A percentile compares a stretch with the other conserved stretches of the same genome.
These are phyloP conservation scores for Tetradesmus lagerheimii DNA, from an alignment of 139 green algal species.

Conservation along the genomic window DNA sequence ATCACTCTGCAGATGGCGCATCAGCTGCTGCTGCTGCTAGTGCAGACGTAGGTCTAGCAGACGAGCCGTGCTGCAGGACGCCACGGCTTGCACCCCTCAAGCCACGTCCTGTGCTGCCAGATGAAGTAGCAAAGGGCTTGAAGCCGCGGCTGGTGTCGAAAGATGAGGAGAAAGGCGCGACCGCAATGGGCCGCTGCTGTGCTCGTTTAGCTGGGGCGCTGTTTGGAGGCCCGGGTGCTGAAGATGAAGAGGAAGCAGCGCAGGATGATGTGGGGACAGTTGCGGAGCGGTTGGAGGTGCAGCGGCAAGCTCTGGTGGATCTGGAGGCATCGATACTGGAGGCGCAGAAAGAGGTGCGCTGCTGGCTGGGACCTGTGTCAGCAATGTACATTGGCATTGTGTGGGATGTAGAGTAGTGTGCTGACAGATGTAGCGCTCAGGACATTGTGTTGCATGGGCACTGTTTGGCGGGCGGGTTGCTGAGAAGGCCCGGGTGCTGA, in stretches of 20 bases:
- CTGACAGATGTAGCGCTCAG: too few relatives aligned
- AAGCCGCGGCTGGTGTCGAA: slow-evolving; percentile 13
- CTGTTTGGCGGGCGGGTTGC: too few relatives aligned
- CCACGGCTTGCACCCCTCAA: neutral
- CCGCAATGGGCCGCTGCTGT: slow-evolving; percentile 20
- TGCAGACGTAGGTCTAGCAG: neutral
- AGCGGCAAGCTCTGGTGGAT: slow-evolving; percentile 38
- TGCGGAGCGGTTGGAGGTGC: slow-evolving; percentile 22
- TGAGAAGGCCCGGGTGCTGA: neutral
- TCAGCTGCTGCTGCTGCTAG: neutral
- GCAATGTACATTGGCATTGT: neutral
- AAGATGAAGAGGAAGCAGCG: neutral
- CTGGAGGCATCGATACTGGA: slow-evolving; percentile 30
- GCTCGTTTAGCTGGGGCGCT: neutral
- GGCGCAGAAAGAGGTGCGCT: slow-evolving; percentile 39
- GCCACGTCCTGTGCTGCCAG: neutral
- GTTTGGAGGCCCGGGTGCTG: neutral
- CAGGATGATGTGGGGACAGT: neutral
- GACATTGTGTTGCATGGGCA: too few relatives aligned
- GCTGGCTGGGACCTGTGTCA: neutral
- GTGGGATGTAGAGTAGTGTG: neutral
- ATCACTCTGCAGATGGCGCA: neutral
- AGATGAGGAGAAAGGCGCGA: neutral
- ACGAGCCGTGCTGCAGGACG: neutral
- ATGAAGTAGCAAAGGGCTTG: neutral